Evolutionary conservation across 2,329 filamentous ascomycete genomes (phyloP).

Genomic region (Apiospora arundinis): DNA sequence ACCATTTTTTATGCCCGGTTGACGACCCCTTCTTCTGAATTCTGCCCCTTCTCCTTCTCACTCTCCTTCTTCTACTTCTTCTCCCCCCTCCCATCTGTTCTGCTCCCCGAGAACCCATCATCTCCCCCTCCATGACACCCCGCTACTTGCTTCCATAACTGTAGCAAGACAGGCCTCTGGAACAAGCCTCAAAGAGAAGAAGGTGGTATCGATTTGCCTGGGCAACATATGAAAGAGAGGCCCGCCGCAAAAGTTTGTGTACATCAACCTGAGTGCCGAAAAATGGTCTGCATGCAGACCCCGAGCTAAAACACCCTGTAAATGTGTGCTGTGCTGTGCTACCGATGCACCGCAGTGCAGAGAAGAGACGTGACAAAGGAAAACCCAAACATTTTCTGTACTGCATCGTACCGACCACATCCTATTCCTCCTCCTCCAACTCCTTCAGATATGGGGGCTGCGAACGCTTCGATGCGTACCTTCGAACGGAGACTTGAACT

Average conservation of each 20-base stretch:
- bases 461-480: background rate
- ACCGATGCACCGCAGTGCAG: conserved; percentile 16
- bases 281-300: conserved; percentile 20
- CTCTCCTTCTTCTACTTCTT: background rate
- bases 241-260: conserved; percentile 11
- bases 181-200: conserved; percentile 7
- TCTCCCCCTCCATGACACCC: background rate
- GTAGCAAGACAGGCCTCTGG: conserved; percentile 2
- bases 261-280: conserved; percentile 18
- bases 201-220: conserved; percentile 10
- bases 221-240: conserved; percentile 10
- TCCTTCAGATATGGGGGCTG: background rate
- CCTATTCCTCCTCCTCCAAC: background rate
- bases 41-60: background rate
- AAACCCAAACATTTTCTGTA: conserved; percentile 23
- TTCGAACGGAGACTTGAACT: background rate
- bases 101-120: background rate
- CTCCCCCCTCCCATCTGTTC: no score
- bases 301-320: background rate
- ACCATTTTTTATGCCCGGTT: conserved; percentile 7
- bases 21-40: background rate
- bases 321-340: conserved; percentile 21
- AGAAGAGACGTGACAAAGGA: conserved; percentile 22
- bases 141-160: background rate
- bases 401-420: conserved; percentile 14